Evolutionary conservation across 805 yeast genomes (phyloP), one percentile per base, ranked within the genome.

Genomic region (Saccharomycopsis babjevae): DNA sequence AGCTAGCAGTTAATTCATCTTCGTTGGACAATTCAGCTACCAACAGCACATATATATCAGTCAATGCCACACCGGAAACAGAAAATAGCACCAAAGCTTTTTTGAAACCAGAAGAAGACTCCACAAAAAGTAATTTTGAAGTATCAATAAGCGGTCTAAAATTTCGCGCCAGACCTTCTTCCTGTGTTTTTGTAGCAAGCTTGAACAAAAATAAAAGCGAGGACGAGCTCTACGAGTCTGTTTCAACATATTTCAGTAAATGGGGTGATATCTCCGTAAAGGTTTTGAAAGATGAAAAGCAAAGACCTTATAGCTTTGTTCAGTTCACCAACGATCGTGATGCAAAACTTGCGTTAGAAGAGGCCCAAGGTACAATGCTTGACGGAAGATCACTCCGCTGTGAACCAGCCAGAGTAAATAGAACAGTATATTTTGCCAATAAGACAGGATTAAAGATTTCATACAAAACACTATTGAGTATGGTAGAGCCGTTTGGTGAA

Each of bases 271-370:
- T 89, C 50, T 78, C 84, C 1, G 96, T 89, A 16, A 91, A 91
- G 69, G 96, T 91, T 1, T 77, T 91, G 62, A 77, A 96, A 59
- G 97, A 91, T 73, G 83, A 87, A 16, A 78, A 83, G 25, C 86
- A 87, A 68, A 78, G 96, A 56, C 97, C 97, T 1, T 91, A 91
- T 73, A 97, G 97, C 0, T 91, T 91, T 78, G 96, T 91, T 55
- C 97, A 91, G 73, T 91, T 88, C 70, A 76, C 82, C 8, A 82
- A 76, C 61, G 94, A 87, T 65, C 76, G 73, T 8, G 93, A 87
- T 65, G 91, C 96, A 4, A 77, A 78, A 63, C 69, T 65, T 4
- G 97, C 97, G 0, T 79, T 90, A 59, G 72, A 70, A 20, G 77
- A 77, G 62, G 96, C 90, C 11, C 93, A 88, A 67, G 84, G 85